Base-by-base conservation (phyloP, 2,329 filamentous ascomycete species). In the Pseudogymnoascus verrucosus region DNA sequence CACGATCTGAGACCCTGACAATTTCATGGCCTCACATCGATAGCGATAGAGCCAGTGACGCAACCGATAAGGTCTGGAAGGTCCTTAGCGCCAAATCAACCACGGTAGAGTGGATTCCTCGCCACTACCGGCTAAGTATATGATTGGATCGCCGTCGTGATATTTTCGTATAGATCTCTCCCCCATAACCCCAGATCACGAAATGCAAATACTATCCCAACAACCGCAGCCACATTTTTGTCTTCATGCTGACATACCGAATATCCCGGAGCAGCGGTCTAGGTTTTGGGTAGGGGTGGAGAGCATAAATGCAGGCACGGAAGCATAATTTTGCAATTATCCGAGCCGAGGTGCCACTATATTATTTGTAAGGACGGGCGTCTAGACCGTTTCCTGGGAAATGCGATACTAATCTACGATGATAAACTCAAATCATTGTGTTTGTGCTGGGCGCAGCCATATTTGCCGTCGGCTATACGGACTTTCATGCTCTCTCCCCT, bases 11-110 rank as follows among this genome's bases (percentile, higher is more conserved):
- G 51, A 57, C 28, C 51, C n/a, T 57, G 51, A 57, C 16, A 57
- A 57, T 19, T 34, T 54, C 34, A 57, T 34, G 51, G 26, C 51
- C 5, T 10, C 51, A 34, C 34, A 6, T 57, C 26, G 11, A 57
- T 5, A 19, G n/a, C 28, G 51, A 57, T 57, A 57, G 51, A 34
- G n/a, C 4, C 28, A 8, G 7, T 57, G 51, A 57, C 51, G 51
- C 51, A 57, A 57, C 51, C 51, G 51, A 57, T 57, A 57, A 57
- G 47, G 26, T 57, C 47, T 57, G n/a, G 47, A 28, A 57, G 23
- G 0, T 26, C 26, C n/a, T 12, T 57, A 57, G 47, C 47, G 47
- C 47, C 26, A 11, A 57, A 16, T 10, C 2, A 8, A 31, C 3
- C 23, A 28, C 14, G 7, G 5, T 2, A 6, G 47, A 6, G 47